Evolutionary conservation across 768 basidiomycete species (phyloP).

Genomic region (Phaeolepiota aurea): DNA sequence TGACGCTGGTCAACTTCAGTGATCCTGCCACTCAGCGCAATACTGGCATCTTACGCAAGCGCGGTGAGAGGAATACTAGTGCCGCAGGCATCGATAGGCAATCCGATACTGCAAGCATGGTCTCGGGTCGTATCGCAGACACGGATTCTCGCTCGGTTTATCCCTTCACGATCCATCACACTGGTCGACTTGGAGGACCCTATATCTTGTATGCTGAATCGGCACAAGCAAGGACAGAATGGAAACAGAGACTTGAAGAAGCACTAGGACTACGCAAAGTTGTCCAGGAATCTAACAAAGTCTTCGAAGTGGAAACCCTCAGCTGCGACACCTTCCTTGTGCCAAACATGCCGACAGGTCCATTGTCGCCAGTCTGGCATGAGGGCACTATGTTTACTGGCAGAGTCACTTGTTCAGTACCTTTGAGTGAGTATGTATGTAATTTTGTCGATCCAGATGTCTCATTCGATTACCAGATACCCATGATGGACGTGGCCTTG

Average conservation of each 20-base stretch:
- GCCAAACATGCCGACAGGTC: slow-evolving; percentile 46
- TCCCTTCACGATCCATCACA: slow-evolving; percentile 84
- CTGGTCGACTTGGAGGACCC: slow-evolving; percentile 76
- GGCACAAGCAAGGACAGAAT: slow-evolving; percentile 61
- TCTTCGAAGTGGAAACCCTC: slow-evolving; percentile 84
- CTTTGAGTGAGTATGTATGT: slow-evolving; percentile 59
- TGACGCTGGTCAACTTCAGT: slow-evolving; percentile 74
- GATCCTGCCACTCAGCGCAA: slow-evolving; percentile 68
- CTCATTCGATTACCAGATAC: slow-evolving; percentile 53
- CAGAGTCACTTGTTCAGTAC: slow-evolving; percentile 91
- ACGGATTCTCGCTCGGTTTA: slow-evolving; percentile 66
- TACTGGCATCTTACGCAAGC: slow-evolving; percentile 57
- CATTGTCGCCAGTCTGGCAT: slow-evolving; percentile 37
- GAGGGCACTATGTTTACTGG: slow-evolving; percentile 51
- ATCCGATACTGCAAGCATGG: slow-evolving; percentile 12
- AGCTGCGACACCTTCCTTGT: slow-evolving; percentile 59
- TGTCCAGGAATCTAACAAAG: slow-evolving; percentile 72
- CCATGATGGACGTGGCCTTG: slow-evolving; percentile 69
- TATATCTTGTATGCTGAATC: slow-evolving; percentile 83
- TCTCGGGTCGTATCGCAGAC: slow-evolving; percentile 28
- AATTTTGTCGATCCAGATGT: too few relatives aligned
- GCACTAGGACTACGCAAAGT: slow-evolving; percentile 78
- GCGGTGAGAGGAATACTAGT: slow-evolving; percentile 17
- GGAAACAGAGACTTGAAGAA: slow-evolving; percentile 89
- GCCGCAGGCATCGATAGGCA: slow-evolving; percentile 6